phyloP scores from a whole-genome alignment of 192 early-diverging fungal genomes.

The Paraglomus occultum region DNA sequence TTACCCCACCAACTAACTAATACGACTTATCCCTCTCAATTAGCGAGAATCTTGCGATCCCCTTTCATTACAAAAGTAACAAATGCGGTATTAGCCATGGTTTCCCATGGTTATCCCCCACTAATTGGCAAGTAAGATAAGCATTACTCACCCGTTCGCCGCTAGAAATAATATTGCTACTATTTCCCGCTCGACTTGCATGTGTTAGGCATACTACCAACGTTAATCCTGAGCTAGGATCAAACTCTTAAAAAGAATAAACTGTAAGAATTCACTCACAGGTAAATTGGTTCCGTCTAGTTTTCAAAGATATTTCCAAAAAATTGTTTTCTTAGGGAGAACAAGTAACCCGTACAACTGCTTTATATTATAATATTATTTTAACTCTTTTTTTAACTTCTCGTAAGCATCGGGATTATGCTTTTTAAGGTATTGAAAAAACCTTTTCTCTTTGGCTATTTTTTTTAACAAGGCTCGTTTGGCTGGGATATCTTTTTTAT shows the following conservation, averaged over 20 bases:
- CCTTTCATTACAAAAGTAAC: constrained; percentile 8
- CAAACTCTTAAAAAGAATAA: constrained; percentile 38
- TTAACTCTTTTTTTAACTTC: constrained; percentile 12
- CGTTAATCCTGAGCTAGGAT: constrained; percentile 55
- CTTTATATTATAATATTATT: constrained; percentile 12
- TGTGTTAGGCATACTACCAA: constrained; percentile 48
- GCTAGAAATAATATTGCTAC: constrained; percentile 30
- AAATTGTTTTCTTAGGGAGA: not conserved
- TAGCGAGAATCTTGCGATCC: constrained; percentile 42
- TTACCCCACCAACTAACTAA: constrained; percentile 51
- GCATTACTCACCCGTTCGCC: constrained; percentile 54
- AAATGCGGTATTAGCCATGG: constrained; percentile 20
- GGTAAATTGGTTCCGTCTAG: constrained; percentile 16
- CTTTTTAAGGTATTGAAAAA: constrained; percentile 4
- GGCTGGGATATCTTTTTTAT: constrained; percentile 17
- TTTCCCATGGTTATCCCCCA: constrained; percentile 21
- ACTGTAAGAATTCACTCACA: not conserved
- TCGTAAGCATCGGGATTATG: not conserved
- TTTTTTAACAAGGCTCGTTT: constrained; percentile 16
- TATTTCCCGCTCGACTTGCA: constrained; percentile 48
- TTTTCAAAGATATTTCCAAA: constrained; percentile 20
- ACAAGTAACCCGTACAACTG: not conserved
- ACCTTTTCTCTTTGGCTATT: constrained; percentile 1
- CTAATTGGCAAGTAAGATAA: constrained; percentile 28
- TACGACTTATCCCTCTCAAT: constrained; percentile 49